A percentile compares a stretch with the other conserved stretches of the same genome.
Conservation (phyloP, 2,329 filamentous ascomycete species). For the Xylariales sp. region DNA sequence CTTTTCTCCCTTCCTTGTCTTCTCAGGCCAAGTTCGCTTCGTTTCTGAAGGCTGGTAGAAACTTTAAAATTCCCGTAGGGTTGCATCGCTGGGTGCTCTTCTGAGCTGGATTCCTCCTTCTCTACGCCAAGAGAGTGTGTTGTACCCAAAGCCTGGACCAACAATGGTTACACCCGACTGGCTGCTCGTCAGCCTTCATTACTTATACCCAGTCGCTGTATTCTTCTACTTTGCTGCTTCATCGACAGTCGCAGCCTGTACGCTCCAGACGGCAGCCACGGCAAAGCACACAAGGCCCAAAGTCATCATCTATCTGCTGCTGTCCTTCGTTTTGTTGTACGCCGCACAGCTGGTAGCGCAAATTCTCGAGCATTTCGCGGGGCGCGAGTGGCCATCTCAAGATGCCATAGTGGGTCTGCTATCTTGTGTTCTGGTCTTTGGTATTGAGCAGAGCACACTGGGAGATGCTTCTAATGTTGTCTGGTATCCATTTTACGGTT, state of each 20-base stretch:
- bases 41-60: no score
- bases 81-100: no score
- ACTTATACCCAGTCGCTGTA: slow-evolving; percentile 51
- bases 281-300: slow-evolving; percentile 34
- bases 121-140: no score
- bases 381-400: slow-evolving; percentile 34
- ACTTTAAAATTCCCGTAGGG: no score
- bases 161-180: no score
- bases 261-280: slow-evolving; percentile 41
- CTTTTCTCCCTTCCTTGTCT: no score
- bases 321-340: slow-evolving; percentile 40
- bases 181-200: slow-evolving; percentile 46
- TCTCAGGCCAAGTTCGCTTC: no score
- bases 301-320: slow-evolving; percentile 38
- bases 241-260: slow-evolving; percentile 46
- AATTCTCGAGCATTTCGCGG: slow-evolving; percentile 28
- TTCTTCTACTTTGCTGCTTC: slow-evolving; percentile 55
- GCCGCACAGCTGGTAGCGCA: slow-evolving; percentile 40
- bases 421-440: slow-evolving; percentile 60
- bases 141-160: no score
- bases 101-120: no score
- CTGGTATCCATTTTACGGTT: slow-evolving; percentile 61
- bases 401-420: slow-evolving; percentile 53
- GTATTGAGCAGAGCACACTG: slow-evolving; percentile 53
- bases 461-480: slow-evolving; percentile 44